phyloP scores from a whole-genome alignment of 2,329 filamentous ascomycete species.

The Laburnicola sp. region DNA sequence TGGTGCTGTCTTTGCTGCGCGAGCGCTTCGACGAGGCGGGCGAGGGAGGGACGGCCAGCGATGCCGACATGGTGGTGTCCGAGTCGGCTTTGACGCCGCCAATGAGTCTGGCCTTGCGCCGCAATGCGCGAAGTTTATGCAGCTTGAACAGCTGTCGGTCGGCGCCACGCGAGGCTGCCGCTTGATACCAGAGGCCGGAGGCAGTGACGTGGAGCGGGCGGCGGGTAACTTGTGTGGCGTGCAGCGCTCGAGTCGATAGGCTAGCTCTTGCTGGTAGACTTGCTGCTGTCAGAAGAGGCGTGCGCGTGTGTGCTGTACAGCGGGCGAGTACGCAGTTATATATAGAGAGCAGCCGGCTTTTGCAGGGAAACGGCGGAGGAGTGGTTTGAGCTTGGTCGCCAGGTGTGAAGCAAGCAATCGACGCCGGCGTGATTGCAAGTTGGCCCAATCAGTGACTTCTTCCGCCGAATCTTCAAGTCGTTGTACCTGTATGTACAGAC shows the following conservation, averaged over 20 bases:
- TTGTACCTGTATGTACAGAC: too few relatives aligned
- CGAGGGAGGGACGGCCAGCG: constrained; percentile 36
- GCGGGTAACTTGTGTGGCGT: constrained; percentile 3
- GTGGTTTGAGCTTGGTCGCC: not conserved
- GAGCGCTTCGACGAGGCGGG: constrained; percentile 46
- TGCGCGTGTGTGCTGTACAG: not conserved
- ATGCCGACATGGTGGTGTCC: constrained; percentile 27
- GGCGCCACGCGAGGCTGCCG: constrained; percentile 15
- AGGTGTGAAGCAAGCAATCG: not conserved
- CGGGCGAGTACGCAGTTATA: not conserved
- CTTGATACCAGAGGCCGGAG: constrained; percentile 20
- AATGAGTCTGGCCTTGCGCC: constrained; percentile 46
- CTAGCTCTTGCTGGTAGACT: not conserved
- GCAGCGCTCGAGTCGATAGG: not conserved
- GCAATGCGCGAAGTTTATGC: constrained; percentile 46
- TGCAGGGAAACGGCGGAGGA: not conserved
- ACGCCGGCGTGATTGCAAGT: not conserved
- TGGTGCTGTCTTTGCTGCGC: constrained; percentile 40
- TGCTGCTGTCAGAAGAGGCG: not conserved
- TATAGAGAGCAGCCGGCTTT: not conserved
- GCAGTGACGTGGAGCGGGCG: constrained; percentile 14
- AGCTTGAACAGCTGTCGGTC: constrained; percentile 35
- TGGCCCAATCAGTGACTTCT: too few relatives aligned
- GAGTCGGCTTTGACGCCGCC: constrained; percentile 31
- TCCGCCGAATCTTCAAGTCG: too few relatives aligned